Conservation (phyloP, 768 basidiomycete genomes). For the Hydnomerulius pinastri region DNA sequence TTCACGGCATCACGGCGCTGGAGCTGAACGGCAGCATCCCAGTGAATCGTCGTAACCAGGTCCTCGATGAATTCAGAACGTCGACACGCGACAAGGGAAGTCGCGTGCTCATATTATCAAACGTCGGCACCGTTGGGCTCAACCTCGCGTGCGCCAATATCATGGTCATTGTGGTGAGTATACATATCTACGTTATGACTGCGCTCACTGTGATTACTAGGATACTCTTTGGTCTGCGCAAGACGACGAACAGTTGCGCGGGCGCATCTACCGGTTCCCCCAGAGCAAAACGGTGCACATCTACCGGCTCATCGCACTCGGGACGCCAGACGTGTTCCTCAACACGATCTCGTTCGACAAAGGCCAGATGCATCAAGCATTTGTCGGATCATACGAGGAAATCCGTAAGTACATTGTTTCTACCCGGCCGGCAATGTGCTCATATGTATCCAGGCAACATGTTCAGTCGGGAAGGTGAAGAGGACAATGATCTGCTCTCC, state of each 20-base stretch:
- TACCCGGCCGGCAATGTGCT: neutral
- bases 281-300: slow-evolving; percentile 19
- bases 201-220: slow-evolving; percentile 6
- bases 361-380: neutral
- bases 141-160: slow-evolving; percentile 19
- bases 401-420: neutral
- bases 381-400: neutral
- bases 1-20: slow-evolving; percentile 1
- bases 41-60: neutral
- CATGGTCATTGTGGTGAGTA: slow-evolving; percentile 10
- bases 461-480: neutral
- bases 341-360: slow-evolving; percentile 27
- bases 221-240: slow-evolving; percentile 24
- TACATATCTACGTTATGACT: neutral
- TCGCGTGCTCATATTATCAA: slow-evolving; percentile 15
- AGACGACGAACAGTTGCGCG: slow-evolving; percentile 18
- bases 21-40: slow-evolving; percentile 9
- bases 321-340: slow-evolving; percentile 18
- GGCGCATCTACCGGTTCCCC: slow-evolving; percentile 12
- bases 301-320: slow-evolving; percentile 11
- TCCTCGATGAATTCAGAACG: neutral
- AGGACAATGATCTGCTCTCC: neutral
- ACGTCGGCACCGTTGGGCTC: slow-evolving; percentile 11
- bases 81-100: neutral
- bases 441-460: neutral